These are phyloP conservation scores for Colletotrichum salicis DNA, from an alignment of 2,329 filamentous ascomycete species.

Conservation along the genomic window DNA sequence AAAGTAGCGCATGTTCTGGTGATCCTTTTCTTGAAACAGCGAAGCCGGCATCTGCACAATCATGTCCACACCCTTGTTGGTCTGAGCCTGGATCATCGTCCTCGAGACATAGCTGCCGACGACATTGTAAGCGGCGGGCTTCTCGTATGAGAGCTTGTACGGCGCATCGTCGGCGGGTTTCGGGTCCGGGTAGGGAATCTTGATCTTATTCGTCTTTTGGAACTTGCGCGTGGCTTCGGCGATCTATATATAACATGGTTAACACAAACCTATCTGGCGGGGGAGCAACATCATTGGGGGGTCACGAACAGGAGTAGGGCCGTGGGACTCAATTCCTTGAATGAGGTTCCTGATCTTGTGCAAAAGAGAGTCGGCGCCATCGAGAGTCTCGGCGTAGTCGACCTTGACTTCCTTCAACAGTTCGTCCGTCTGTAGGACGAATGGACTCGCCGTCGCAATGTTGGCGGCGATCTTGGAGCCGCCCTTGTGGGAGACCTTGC, in stretches of 20 bases:
- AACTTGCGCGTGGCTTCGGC: conserved; percentile 74
- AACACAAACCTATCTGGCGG: conserved; percentile 20
- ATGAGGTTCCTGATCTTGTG: conserved; percentile 64
- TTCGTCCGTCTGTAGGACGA: conserved; percentile 69
- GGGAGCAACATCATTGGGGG: not conserved
- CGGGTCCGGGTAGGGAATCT: conserved; percentile 88
- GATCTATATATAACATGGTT: conserved; percentile 64
- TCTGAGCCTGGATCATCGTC: conserved; percentile 75
- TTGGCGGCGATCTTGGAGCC: conserved; percentile 49
- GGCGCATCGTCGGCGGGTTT: conserved; percentile 78
- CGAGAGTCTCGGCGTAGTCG: conserved; percentile 61
- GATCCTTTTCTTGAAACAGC: conserved; percentile 94
- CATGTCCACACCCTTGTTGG: conserved; percentile 76
- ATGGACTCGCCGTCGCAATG: conserved; percentile 62
- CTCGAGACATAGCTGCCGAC: conserved; percentile 87
- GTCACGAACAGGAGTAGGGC: conserved; percentile 59
- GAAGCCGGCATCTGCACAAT: conserved; percentile 84
- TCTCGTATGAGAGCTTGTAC: conserved; percentile 83
- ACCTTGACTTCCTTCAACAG: conserved; percentile 65
- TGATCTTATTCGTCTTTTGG: conserved; percentile 73
- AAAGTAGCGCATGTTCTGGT: conserved; percentile 91
- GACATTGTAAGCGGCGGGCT: conserved; percentile 83
- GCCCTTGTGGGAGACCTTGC: conserved; percentile 57
- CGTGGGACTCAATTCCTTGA: conserved; percentile 61
- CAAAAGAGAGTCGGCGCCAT: conserved; percentile 60